Conservation (phyloP, 2,329 filamentous ascomycete genomes). For the Cercospora sesami region DNA sequence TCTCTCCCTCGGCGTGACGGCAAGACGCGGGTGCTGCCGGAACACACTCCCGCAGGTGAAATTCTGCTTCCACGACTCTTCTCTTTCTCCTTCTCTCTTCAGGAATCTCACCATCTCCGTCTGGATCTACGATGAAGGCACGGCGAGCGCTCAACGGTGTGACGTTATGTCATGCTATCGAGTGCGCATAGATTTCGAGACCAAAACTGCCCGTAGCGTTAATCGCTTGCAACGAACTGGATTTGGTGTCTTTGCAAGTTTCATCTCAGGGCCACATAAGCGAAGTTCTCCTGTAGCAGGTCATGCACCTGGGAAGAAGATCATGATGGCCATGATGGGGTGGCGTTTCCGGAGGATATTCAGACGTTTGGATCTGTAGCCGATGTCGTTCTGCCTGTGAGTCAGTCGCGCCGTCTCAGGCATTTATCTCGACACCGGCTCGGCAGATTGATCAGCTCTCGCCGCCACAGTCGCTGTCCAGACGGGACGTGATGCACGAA, state of each 20-base stretch:
- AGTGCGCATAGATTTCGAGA: slow-evolving; percentile 45
- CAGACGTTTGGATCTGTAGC: background rate
- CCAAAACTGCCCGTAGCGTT: slow-evolving; percentile 50
- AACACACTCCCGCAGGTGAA: background rate
- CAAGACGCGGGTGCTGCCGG: background rate
- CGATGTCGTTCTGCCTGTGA: background rate
- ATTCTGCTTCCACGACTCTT: background rate
- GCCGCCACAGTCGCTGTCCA: background rate
- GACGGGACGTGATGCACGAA: background rate
- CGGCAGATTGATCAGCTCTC: background rate
- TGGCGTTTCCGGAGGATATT: background rate
- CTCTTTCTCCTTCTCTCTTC: slow-evolving; percentile 20
- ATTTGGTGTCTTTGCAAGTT: slow-evolving; percentile 37
- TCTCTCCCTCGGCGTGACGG: slow-evolving; percentile 5
- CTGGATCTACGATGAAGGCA: slow-evolving; percentile 38
- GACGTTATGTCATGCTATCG: slow-evolving; percentile 37
- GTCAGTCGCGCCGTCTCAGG: background rate
- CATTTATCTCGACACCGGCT: background rate
- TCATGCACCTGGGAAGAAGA: background rate
- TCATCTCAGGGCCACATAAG: slow-evolving; percentile 56
- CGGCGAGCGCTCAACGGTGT: slow-evolving; percentile 33
- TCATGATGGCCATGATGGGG: background rate
- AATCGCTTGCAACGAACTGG: slow-evolving; percentile 44
- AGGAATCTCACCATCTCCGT: slow-evolving; percentile 37
- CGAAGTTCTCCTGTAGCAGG: background rate